A percentile compares a stretch with the other conserved stretches of the same genome.
Evolutionary conservation across 805 yeast species (phyloP).

Genomic region (Kurtzmaniella fragi): DNA sequence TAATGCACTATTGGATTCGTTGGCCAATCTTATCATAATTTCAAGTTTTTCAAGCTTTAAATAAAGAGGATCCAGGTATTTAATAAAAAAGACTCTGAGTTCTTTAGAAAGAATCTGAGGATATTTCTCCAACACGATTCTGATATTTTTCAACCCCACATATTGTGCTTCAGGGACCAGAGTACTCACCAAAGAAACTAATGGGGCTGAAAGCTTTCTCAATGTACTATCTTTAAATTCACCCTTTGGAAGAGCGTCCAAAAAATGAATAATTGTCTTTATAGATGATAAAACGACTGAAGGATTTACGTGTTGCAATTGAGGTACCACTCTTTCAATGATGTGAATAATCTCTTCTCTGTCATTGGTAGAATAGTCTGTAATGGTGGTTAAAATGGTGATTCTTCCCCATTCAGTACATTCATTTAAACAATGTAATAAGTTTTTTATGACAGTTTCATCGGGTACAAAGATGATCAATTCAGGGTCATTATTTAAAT

Average conservation of each 20-base stretch:
- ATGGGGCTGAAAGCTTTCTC: conserved; percentile 75
- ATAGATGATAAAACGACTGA: conserved; percentile 86
- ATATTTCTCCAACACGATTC: conserved; percentile 83
- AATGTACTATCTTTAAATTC: conserved; percentile 43
- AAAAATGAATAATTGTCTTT: conserved; percentile 70
- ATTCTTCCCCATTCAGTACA: conserved; percentile 99
- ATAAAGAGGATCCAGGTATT: conserved; percentile 79
- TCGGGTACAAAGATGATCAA: conserved; percentile 34
- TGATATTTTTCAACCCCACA: conserved; percentile 85
- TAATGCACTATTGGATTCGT: conserved; percentile 52
- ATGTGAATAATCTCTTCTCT: conserved; percentile 73
- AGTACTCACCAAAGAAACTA: conserved; percentile 80
- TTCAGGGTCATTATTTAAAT: conserved; percentile 49
- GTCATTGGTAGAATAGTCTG: conserved; percentile 58
- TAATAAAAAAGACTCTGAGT: conserved; percentile 83
- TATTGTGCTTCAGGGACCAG: conserved; percentile 90
- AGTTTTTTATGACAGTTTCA: conserved; percentile 46
- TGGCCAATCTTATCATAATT: conserved; percentile 64
- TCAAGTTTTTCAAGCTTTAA: conserved; percentile 74
- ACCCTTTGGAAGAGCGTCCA: conserved; percentile 41
- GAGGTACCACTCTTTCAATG: conserved; percentile 87
- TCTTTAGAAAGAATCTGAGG: conserved; percentile 77
- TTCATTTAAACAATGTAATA: conserved; percentile 84
- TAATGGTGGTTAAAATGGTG: conserved; percentile 75
- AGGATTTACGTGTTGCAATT: conserved; percentile 94